Evolutionary conservation across 768 basidiomycete species (phyloP), one percentile per base, ranked within the genome.

Genomic region (Amanita jacksonii): DNA sequence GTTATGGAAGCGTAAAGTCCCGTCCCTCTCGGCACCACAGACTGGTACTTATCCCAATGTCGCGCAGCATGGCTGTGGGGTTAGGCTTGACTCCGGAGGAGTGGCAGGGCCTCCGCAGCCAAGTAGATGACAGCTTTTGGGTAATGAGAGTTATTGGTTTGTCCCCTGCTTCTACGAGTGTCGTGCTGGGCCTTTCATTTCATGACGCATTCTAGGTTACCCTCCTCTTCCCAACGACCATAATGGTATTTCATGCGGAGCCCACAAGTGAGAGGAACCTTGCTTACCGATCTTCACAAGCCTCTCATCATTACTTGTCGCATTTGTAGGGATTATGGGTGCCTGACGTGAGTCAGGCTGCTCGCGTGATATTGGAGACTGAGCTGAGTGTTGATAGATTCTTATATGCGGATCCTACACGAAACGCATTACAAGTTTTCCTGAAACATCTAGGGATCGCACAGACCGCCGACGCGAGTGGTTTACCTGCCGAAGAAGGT

Each of bases 101-200:
- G 55, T 86, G 85, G 81, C 48, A 64, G 9, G 72, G 74, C 0
- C 66, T 94, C 37, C 72, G 74, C n/a, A 56, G 58, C 19, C 73
- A 82, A 57, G 81, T 93, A 0, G 76, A 88, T 47, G 79, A 93
- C 51, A 81, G 80, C 51, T 96, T 94, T 55, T 94, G 92, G 92
- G 75, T 80, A 4, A 79, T 91, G 82, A 74, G 91, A 4, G 67
- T 83, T 3, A 86, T 94, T 45, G 89, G 85, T 83, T 8, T 15
- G 57, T 45, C 4, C 27, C 15, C 4, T 22, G 36, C 20, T 38
- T n/a, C n/a, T n/a, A n/a, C n/a, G n/a, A n/a, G n/a, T n/a, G n/a
- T n/a, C n/a, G n/a, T n/a, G n/a, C 16, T 27, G 10, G 46, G 27
- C 38, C 20, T 12, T 22, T 22, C 35, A 36, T 4, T 10, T 20